phyloP scores from a whole-genome alignment of 2,329 filamentous ascomycete species.

The Emergomyces orientalis region DNA sequence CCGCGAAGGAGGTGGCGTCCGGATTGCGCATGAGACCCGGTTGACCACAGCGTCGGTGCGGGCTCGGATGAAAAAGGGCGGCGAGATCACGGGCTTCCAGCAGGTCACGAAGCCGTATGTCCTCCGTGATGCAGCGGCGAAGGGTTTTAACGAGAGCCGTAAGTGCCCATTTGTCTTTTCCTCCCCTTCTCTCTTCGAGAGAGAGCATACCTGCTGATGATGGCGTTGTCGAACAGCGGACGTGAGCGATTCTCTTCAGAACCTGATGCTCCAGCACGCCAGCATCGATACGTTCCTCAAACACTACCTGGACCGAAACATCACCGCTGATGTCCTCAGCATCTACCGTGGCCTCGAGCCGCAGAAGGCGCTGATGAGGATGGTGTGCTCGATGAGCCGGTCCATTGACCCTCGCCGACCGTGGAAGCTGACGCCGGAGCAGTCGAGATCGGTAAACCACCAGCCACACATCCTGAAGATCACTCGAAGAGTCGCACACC shows the following conservation, averaged over 20 bases:
- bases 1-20: constrained; percentile 15
- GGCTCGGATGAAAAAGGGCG: neutral
- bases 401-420: neutral
- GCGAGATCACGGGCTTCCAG: neutral
- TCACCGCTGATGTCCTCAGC: neutral
- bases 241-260: constrained; percentile 16
- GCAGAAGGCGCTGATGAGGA: neutral
- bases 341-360: neutral
- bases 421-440: neutral
- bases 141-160: neutral
- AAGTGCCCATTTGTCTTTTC: neutral
- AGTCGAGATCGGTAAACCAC: neutral
- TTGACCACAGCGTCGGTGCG: neutral
- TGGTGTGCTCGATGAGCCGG: neutral
- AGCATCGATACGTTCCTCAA: constrained; percentile 9
- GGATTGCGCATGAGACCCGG: neutral
- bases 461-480: neutral
- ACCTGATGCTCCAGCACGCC: constrained; percentile 17
- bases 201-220: neutral
- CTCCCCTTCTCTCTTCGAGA: constrained; percentile 4
- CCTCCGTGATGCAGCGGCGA: neutral
- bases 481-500: neutral
- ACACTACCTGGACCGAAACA: neutral
- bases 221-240: neutral
- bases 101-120: neutral